Conservation (phyloP, 495 filamentous ascomycete species). For the Penicillium cosmopolitanum region DNA sequence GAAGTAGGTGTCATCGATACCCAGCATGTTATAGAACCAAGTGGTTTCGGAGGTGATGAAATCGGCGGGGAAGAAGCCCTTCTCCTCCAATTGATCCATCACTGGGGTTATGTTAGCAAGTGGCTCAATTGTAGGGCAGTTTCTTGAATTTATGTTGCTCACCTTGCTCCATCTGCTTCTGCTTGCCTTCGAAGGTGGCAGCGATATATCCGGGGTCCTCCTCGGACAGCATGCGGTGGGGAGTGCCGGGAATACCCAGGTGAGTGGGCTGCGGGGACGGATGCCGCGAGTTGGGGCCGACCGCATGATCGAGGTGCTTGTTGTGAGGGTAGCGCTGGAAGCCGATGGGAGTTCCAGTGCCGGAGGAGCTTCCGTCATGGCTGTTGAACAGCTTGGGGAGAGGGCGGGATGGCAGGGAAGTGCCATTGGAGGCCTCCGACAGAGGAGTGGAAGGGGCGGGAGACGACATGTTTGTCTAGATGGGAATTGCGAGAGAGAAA, state of each 20-base stretch:
- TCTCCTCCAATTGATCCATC: constrained; percentile 74
- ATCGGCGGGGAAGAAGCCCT: constrained; percentile 82
- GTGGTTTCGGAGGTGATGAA: constrained; percentile 82
- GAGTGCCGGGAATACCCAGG: constrained; percentile 70
- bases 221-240: constrained; percentile 74
- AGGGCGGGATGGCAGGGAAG: constrained; percentile 37
- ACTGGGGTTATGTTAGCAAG: constrained; percentile 41
- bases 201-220: constrained; percentile 95
- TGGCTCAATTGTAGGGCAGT: background rate
- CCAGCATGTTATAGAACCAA: constrained; percentile 97
- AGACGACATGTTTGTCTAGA: constrained; percentile 40
- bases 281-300: constrained; percentile 60
- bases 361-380: constrained; percentile 46
- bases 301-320: constrained; percentile 65
- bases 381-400: constrained; percentile 41
- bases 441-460: constrained; percentile 36
- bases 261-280: constrained; percentile 94
- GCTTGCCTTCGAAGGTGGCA: constrained; percentile 92
- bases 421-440: constrained; percentile 39
- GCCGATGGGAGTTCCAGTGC: constrained; percentile 49
- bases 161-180: constrained; percentile 91
- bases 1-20: constrained; percentile 99
- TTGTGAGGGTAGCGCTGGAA: constrained; percentile 58
- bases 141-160: constrained; percentile 28
- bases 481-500: constrained; percentile 15